These are phyloP conservation scores for Yamadazyma taylorii DNA, from an alignment of 1,139 yeast genomes.

Conservation along the genomic window DNA sequence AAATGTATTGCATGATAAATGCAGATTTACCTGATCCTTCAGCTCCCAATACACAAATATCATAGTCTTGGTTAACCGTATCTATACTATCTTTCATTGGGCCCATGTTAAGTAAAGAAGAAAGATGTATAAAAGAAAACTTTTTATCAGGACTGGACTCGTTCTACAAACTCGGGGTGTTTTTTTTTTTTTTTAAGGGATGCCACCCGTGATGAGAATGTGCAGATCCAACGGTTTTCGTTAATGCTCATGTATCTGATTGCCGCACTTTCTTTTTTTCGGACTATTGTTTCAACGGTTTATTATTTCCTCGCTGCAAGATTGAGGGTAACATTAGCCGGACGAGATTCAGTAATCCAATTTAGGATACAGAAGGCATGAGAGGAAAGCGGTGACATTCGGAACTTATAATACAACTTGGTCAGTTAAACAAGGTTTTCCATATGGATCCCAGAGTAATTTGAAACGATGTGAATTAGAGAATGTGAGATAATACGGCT, in stretches of 20 bases:
- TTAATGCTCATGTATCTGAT: background rate
- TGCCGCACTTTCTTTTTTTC: background rate
- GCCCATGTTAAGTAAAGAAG: constrained; percentile 3
- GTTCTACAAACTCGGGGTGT: too few relatives aligned
- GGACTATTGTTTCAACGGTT: constrained; percentile 2
- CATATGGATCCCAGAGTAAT: too few relatives aligned
- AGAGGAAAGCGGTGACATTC: too few relatives aligned
- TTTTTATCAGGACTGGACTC: too few relatives aligned
- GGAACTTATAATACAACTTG: too few relatives aligned
- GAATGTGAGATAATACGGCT: too few relatives aligned
- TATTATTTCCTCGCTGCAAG: too few relatives aligned
- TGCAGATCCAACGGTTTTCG: constrained; percentile 2
- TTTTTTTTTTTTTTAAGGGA: too few relatives aligned
- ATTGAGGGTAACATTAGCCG: constrained; percentile 4
- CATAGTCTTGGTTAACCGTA: constrained; percentile 27
- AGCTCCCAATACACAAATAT: constrained; percentile 35
- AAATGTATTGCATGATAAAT: constrained; percentile 26
- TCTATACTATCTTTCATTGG: constrained; percentile 19
- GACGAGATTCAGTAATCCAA: too few relatives aligned
- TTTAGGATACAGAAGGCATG: background rate
- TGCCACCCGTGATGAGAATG: background rate
- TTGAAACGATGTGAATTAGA: too few relatives aligned
- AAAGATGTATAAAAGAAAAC: too few relatives aligned
- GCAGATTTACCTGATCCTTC: constrained; percentile 32
- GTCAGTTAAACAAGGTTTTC: too few relatives aligned